Percentiles rank a stretch among this genome's conserved stretches.
These are phyloP conservation scores for Selaginella tamariscina DNA, from an alignment of 75 land plant species.

Conservation along the genomic window DNA sequence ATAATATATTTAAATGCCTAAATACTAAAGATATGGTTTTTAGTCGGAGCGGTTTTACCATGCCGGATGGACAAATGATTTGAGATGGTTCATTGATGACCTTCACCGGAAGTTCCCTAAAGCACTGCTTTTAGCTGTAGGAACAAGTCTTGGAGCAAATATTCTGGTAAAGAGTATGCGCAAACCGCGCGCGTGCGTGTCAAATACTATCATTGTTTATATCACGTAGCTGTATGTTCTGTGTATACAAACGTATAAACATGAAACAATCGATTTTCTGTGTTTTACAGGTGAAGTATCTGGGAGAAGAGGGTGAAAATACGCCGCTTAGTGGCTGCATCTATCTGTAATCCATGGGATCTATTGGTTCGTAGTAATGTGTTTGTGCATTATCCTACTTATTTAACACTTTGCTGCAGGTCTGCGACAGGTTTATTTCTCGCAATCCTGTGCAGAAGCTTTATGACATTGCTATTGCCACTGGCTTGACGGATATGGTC, in stretches of 20 bases:
- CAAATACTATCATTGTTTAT: not conserved
- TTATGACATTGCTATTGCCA: constrained; percentile 57
- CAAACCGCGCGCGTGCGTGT: not conserved
- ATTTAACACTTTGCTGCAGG: constrained; percentile 26
- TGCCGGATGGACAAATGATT: constrained; percentile 98
- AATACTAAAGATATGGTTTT: not conserved
- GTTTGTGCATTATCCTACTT: not conserved
- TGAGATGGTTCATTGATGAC: constrained; percentile 48
- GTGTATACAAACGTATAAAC: too few species aligned
- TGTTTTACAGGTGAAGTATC: constrained; percentile 70
- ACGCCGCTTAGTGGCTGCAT: constrained; percentile 76
- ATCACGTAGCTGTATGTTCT: constrained; percentile 6
- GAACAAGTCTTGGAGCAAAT: constrained; percentile 96
- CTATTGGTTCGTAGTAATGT: constrained; percentile 53
- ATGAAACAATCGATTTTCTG: too few species aligned
- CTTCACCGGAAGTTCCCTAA: constrained; percentile 57
- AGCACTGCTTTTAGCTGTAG: constrained; percentile 65
- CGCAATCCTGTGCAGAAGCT: constrained; percentile 52
- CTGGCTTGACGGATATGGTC: constrained; percentile 33
- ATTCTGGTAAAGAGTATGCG: constrained; percentile 45
- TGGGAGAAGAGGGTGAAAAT: constrained; percentile 80
- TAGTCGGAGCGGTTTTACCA: constrained; percentile 92
- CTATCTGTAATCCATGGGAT: constrained; percentile 97
- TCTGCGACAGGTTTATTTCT: constrained; percentile 70
- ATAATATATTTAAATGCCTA: not conserved